Evolutionary conservation across 768 basidiomycete species (phyloP).

Genomic region (Tremella fuciformis): DNA sequence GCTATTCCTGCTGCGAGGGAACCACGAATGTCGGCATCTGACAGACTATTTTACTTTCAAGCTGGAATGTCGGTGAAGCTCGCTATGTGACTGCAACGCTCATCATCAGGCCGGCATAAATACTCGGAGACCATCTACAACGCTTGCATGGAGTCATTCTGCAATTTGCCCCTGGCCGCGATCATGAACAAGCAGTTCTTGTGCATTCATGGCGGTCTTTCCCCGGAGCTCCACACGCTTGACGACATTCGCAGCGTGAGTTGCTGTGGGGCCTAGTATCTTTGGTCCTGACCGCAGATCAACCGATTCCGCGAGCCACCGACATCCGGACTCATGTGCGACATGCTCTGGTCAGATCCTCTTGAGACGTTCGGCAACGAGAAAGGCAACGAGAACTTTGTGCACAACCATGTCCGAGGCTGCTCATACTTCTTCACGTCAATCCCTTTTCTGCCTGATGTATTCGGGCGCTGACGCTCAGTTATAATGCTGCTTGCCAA

Average conservation of each 20-base stretch:
- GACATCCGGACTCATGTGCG: constrained; percentile 95
- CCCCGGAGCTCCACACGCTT: constrained; percentile 89
- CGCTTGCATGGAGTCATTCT: constrained; percentile 97
- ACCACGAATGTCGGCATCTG: constrained; percentile 97
- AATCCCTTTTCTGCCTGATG: constrained; percentile 45
- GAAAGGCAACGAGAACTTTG: constrained; percentile 75
- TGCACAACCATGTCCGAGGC: constrained; percentile 95
- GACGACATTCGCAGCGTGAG: constrained; percentile 86
- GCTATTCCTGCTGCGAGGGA: constrained; percentile 91
- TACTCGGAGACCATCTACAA: constrained; percentile 96
- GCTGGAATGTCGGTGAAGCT: constrained; percentile 73
- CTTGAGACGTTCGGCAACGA: constrained; percentile 96
- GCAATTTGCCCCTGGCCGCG: constrained; percentile 88
- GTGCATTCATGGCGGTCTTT: constrained; percentile 95
- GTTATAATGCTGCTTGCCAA: constrained; percentile 92
- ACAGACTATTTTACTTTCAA: constrained; percentile 99
- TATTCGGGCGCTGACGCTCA: constrained; percentile 51
- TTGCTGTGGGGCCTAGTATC: constrained; percentile 14
- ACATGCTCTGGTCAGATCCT: constrained; percentile 97
- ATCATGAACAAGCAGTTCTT: constrained; percentile 99
- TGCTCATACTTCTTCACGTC: constrained; percentile 97
- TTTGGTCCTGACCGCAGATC: constrained; percentile 60
- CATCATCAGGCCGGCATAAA: constrained; percentile 83
- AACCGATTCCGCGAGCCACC: constrained; percentile 99
- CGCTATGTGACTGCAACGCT: background rate